A percentile compares a stretch with the other conserved stretches of the same genome.
These are phyloP conservation scores for Colletotrichum liriopes DNA, from an alignment of 2,329 filamentous ascomycete species.

Conservation along the genomic window DNA sequence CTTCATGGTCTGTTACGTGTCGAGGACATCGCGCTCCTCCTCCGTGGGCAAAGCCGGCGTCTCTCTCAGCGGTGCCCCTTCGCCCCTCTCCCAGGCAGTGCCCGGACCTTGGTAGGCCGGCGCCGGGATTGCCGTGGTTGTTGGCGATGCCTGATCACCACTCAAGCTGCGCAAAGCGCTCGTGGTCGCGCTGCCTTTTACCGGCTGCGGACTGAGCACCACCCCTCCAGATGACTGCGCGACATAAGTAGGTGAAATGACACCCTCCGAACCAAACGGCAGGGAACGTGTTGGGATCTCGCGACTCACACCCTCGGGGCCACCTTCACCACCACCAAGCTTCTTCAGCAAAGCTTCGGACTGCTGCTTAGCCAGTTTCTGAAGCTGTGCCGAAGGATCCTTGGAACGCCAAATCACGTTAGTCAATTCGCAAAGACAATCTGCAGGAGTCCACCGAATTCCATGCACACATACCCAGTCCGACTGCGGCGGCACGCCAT, in stretches of 20 bases:
- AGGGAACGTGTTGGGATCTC: slow-evolving; percentile 66
- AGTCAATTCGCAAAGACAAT: slow-evolving; percentile 71
- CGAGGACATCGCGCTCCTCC: slow-evolving; percentile 59
- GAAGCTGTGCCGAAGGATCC: slow-evolving; percentile 80
- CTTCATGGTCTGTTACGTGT: slow-evolving; percentile 49
- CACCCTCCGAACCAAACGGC: slow-evolving; percentile 68
- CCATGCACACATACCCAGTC: slow-evolving; percentile 92
- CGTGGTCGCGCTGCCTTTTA: slow-evolving; percentile 57
- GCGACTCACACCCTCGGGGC: slow-evolving; percentile 51
- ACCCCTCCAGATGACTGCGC: slow-evolving; percentile 53
- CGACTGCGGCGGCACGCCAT: slow-evolving; percentile 87
- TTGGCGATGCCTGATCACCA: slow-evolving; percentile 35
- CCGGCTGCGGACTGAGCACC: slow-evolving; percentile 59
- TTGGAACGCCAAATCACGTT: slow-evolving; percentile 67
- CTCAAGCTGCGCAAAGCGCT: slow-evolving; percentile 53
- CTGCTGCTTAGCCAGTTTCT: slow-evolving; percentile 78
- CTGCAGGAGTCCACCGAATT: slow-evolving; percentile 62
- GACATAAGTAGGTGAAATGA: slow-evolving; percentile 62
- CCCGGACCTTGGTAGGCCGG: slow-evolving; percentile 68
- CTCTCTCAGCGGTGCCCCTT: slow-evolving; percentile 55
- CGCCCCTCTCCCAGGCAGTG: slow-evolving; percentile 67
- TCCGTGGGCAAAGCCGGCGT: slow-evolving; percentile 58
- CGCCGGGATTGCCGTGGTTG: slow-evolving; percentile 52
- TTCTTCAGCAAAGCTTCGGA: slow-evolving; percentile 72
- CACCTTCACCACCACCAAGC: slow-evolving; percentile 58